Evolutionary conservation across 768 basidiomycete genomes (phyloP), one percentile per base, ranked within the genome.

Genomic region (Podaxis sp.): DNA sequence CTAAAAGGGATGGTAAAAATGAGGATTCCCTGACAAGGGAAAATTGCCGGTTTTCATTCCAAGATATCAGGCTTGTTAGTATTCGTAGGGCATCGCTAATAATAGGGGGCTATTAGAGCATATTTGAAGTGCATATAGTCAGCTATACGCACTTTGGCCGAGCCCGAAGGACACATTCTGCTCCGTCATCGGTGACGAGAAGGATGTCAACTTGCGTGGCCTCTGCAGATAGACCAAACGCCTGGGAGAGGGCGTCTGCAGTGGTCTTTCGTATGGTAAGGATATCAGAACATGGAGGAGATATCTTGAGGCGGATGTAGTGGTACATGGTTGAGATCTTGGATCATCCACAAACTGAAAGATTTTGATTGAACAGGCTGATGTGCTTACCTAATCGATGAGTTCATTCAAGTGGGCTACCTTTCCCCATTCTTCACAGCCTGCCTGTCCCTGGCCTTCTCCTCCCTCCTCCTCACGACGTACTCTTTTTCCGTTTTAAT

Each of bases 261-360:
- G 60, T 60, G 42, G 58, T 24, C 38, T 60, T 59, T n/a, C 63
- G 52, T 39, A 64, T 40, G 5, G 30, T 19, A 42, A 60, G 51
- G 1, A 40, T 30, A 15, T 64, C 59, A 26, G 51, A 38, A 9
- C 30, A 15, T 22, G 52, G 58, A 24, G 63, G 63, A 2, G 46
- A 51, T 30, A 59, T 49, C 38, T 33, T 46, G 24, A 64, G 53
- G 22, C 52, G 63, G 46, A 64, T 55, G 33, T 64, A 64, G 53
- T 56, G 63, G 19, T 64, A 63, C 61, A 63, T 57, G 38, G 13
- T 22, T 38, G 48, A 30, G 42, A 17, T 8, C 30, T 33, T 33
- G 40, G 22, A 30, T 7, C 28, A 30, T 30, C 28, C 28, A 30
- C 28, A 39, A 7, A 6, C 11, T 26, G 36, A 7, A 52, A 28